Evolutionary conservation across 2,329 filamentous ascomycete species (phyloP).

Genomic region (Fusarium sp.): DNA sequence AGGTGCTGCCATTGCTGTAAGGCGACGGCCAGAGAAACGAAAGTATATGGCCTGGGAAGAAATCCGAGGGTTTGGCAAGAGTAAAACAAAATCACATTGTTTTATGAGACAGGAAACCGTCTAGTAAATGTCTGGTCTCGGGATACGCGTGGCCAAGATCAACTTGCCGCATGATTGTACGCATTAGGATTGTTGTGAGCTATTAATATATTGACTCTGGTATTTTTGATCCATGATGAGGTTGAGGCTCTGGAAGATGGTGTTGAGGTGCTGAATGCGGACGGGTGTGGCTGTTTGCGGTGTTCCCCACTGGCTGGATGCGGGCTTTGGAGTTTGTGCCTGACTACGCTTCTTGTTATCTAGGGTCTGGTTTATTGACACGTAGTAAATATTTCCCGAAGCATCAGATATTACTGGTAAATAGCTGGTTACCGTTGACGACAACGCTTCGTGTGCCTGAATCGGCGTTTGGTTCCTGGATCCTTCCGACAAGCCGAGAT

Average conservation of each 20-base stretch:
- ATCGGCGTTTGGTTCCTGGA: background rate
- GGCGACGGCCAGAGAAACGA: background rate
- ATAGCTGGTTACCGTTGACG: background rate
- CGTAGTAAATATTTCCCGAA: background rate
- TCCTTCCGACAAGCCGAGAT: background rate
- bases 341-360: background rate
- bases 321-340: background rate
- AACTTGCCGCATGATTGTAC: background rate
- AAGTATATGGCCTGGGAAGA: background rate
- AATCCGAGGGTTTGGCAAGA: background rate
- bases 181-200: background rate
- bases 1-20: slow-evolving; percentile 15
- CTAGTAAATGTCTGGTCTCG: slow-evolving; percentile 20
- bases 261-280: slow-evolving; percentile 18
- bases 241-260: background rate
- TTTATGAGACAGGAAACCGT: slow-evolving; percentile 7
- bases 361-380: background rate
- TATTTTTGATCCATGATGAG: background rate
- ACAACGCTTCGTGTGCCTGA: background rate
- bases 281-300: slow-evolving; percentile 23
- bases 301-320: slow-evolving; percentile 18
- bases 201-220: background rate
- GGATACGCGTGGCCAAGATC: background rate
- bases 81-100: slow-evolving; percentile 26
- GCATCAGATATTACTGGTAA: background rate